Percentiles rank a stretch among this genome's conserved stretches.
phyloP scores from a whole-genome alignment of 2,329 filamentous ascomycete species.

The Colletotrichum somersetense region DNA sequence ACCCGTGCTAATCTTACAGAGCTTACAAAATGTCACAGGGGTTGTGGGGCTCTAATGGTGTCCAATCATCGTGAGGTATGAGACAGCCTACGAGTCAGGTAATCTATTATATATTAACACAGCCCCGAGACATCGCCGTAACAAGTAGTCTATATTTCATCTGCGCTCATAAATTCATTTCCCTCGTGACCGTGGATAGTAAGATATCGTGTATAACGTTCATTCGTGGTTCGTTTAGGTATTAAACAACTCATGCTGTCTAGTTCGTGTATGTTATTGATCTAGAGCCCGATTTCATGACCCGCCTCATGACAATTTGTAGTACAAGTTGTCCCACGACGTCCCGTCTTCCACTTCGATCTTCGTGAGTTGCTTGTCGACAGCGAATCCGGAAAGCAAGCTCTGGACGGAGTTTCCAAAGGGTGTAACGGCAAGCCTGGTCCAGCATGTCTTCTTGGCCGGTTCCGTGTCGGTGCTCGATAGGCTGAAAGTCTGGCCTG shows the following conservation, averaged over 20 bases:
- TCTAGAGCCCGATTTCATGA: not conserved
- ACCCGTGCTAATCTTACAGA: too few relatives aligned
- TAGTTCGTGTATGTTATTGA: not conserved
- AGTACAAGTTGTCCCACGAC: not conserved
- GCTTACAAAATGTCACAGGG: too few relatives aligned
- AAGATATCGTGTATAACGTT: not conserved
- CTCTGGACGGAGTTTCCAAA: not conserved
- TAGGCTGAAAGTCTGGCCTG: not conserved
- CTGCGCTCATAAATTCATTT: not conserved
- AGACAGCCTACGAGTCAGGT: too few relatives aligned
- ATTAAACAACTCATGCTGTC: not conserved
- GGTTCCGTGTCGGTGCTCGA: not conserved
- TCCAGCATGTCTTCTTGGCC: not conserved
- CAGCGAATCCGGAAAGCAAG: not conserved
- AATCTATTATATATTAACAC: not conserved
- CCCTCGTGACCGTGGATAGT: too few relatives aligned
- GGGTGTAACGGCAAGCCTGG: not conserved
- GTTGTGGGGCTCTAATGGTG: too few relatives aligned
- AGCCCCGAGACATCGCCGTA: not conserved
- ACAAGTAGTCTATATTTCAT: fast-evolving
- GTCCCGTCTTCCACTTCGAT: slow-evolving; percentile 10
- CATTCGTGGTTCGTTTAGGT: not conserved
- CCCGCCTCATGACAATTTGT: not conserved
- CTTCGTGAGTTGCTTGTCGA: slow-evolving; percentile 13
- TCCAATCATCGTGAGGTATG: too few relatives aligned